These are phyloP conservation scores for Pharnaceum exiguum DNA, from an alignment of 148 eudicot species.

Conservation along the genomic window DNA sequence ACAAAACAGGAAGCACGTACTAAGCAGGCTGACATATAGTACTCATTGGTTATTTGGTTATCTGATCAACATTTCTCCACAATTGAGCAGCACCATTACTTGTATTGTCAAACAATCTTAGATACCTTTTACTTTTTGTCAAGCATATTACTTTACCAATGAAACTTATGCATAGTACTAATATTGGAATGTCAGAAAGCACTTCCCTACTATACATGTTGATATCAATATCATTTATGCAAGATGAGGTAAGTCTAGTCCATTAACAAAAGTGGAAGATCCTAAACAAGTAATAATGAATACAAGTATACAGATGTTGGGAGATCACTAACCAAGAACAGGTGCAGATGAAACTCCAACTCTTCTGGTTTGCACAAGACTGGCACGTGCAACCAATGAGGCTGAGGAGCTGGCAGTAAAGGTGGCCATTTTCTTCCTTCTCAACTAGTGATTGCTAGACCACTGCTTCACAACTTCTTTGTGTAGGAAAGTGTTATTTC, in stretches of 20 bases:
- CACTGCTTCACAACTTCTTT: background rate
- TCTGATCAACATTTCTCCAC: too few species aligned
- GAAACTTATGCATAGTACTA: too few species aligned
- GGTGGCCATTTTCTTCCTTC: conserved; percentile 55
- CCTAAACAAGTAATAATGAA: background rate
- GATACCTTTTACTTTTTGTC: too few species aligned
- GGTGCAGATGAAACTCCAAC: conserved; percentile 42
- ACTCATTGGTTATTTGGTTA: too few species aligned
- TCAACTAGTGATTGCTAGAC: background rate
- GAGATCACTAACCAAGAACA: conserved; percentile 53
- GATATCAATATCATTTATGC: too few species aligned
- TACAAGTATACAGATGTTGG: background rate
- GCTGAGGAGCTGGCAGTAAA: conserved; percentile 66
- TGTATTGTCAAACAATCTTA: too few species aligned
- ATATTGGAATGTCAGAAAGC: too few species aligned
- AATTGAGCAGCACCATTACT: too few species aligned
- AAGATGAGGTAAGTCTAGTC: background rate
- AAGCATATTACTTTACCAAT: too few species aligned
- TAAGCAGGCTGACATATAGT: too few species aligned
- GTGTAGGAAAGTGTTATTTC: background rate
- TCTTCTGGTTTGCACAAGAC: conserved; percentile 48
- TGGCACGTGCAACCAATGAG: conserved; percentile 48
- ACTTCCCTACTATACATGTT: too few species aligned
- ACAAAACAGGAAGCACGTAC: too few species aligned
- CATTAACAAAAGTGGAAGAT: background rate